These are phyloP conservation scores for Stephania cephalantha DNA, from an alignment of 164 flowering plant genomes.

Conservation along the genomic window DNA sequence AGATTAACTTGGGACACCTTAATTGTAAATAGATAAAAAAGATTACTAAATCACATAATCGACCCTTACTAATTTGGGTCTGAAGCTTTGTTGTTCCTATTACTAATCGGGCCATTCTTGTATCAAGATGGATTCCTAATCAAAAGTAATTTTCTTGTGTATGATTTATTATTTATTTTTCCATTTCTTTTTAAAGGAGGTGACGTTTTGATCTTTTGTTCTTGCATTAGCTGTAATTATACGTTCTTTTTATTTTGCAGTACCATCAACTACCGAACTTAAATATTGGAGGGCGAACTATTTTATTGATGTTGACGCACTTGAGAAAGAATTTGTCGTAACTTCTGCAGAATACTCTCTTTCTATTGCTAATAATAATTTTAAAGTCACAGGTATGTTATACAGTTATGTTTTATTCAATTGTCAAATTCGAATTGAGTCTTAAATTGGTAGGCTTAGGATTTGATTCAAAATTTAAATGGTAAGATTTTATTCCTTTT, in stretches of 20 bases:
- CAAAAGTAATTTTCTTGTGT: not conserved
- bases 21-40: too few species aligned
- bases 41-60: too few species aligned
- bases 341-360: slow-evolving; percentile 80
- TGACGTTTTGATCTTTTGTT: not conserved
- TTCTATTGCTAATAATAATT: slow-evolving; percentile 48
- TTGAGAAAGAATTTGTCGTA: slow-evolving; percentile 71
- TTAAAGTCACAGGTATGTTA: slow-evolving; percentile 47
- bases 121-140: not conserved
- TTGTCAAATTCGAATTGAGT: too few species aligned
- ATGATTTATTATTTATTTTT: not conserved
- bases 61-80: too few species aligned
- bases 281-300: slow-evolving; percentile 29
- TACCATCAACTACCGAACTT: slow-evolving; percentile 29
- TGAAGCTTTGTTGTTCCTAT: not conserved
- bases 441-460: too few species aligned
- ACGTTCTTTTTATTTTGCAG: slow-evolving; percentile 19
- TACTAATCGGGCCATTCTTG: not conserved
- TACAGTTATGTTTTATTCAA: too few species aligned
- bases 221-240: not conserved
- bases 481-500: too few species aligned
- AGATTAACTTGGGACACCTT: too few species aligned
- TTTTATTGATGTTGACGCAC: slow-evolving; percentile 52
- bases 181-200: not conserved
- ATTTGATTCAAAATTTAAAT: too few species aligned